Evolutionary conservation across 2,329 filamentous ascomycete genomes (phyloP), one percentile per base, ranked within the genome.

Genomic region (Fusarium torreyae): DNA sequence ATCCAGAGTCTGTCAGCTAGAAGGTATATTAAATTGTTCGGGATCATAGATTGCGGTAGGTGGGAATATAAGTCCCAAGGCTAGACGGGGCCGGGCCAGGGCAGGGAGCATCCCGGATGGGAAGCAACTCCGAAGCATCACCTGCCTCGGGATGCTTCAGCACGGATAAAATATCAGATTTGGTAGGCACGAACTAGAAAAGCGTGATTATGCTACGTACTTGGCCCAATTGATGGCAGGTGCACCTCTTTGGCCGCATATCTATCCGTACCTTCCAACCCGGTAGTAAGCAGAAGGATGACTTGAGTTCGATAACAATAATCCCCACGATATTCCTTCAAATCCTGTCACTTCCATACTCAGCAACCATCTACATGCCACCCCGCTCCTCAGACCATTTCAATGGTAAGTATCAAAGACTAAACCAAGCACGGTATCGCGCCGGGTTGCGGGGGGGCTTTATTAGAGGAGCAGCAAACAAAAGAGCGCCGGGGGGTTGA

Each of bases 41-140:
- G 48, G 51, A 57, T 57, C 43, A 49, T 57, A 34, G 34, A 57
- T 49, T 45, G 40, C 10, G 28, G 28, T 31, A 31, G 28, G 28
- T 31, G 28, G 26, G 44, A 48, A 40, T 51, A 66, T 44, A 57
- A 42, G 39, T 38, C 50, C 46, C 48, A 42, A 61, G 53, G 40
- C 45, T 28, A 45, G 53, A 70, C 48, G 68, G 67, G 54, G 58
- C 68, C 56, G 59, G 31, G 38, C 43, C 50, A 66, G 48, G 63
- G 51, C 67, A 70, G 51, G 67, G 68, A 49, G 36, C 52, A 65
- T 51, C 65, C 69, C 44, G 62, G 69, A 59, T 67, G 39, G 69
- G 68, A 67, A 71, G 66, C 54, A 59, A 64, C 52, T 71, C 69
- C 68, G 68, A 66, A 40, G 68, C 68, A 70, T 28, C 39, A 33